Base-by-base conservation (phyloP, 331 rosid species). In the Pyrus hybrid region DNA sequence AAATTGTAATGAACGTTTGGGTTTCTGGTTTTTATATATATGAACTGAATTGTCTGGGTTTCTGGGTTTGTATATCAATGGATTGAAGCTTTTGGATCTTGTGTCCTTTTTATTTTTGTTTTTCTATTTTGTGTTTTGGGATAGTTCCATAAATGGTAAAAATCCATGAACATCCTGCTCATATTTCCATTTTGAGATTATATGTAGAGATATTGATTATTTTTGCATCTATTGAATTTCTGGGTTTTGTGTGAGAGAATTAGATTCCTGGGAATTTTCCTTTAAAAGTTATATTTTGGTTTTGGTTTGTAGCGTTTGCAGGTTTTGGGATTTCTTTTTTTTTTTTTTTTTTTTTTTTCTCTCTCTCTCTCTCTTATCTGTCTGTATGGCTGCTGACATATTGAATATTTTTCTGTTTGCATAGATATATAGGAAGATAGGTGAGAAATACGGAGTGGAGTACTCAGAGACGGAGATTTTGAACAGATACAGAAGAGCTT, bases 391-490 rank as follows among this genome's bases (percentile, higher is more conserved):
- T 67, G 18, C 22, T 14, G 16, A 47, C 14, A 13, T 41, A 22
- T 16, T 47, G 26, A 30, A 25, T 8, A 21, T 57, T 54, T 71
- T 49, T 80, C 12, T 73, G 66, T 26, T 72, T 54, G 57, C 69
- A 18, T 70, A 94, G 99, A 89, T 94, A 73, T 94, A 94, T 71
- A 92, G 87, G 76, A 29, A 80, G 61, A 88, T 94, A 54, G 97
- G 99, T 43, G 96, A 92, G 88, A 94, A 87, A 76, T 94, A 94
- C 83, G 99, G 99, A 0, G 97, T 94, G 79, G 76, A 89, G 60
- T 94, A 77, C 75, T 90, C 99, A 7, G 99, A 94, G 85, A 82
- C 84, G n/a, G 99, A 94, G 83, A 94, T 92, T 81, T 83, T 94
- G 67, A 41, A 80, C 79, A 86, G 97, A 84, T 94, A 90, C 79